Evolutionary conservation across 768 basidiomycete species (phyloP), one percentile per base, ranked within the genome.

Genomic region (Infundibulicybe gibba): DNA sequence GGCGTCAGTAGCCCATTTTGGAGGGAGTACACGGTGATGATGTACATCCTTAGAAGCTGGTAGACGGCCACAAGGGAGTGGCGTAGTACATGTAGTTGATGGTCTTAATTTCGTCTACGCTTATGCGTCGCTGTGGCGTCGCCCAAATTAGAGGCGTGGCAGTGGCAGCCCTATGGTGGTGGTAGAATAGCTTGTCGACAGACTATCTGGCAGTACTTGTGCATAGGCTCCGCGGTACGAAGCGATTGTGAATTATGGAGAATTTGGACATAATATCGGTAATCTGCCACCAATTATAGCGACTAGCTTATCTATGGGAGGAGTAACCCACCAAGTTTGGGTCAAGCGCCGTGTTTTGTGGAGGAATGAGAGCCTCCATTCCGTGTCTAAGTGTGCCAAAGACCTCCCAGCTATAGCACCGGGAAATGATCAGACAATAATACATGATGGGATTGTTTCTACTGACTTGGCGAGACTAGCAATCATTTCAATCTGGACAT

Each of bases 291-390:
- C 25, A 31, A 9, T 20, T 62, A 57, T 41, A 66, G 68, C 67
- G 14, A 15, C 21, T 30, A 14, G 25, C n/a, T 43, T 13, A 21
- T 2, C 5, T 19, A 5, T 20, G 11, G 9, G 32, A 1, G 30
- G 11, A 8, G 20, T 19, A 6, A 69, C 71, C 51, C 48, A 76
- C 79, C 51, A 81, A 77, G 53, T 75, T 70, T 0, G 81, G 80
- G 54, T 82, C 77, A 34, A 82, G 64, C 45, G 77, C 70, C 72
- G 69, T 2, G 76, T 78, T 41, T 64, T 60, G 25, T 69, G 68
- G 0, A 76, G 59, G 41, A 79, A 65, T 5, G 52, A 48, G 20
- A 60, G 60, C 16, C 73, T 61, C 71, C 74, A 75, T 13, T 61
- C 52, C 0, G 64, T 64, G 21, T 75, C 67, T 21, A 81, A 56